A percentile compares a stretch with the other conserved stretches of the same genome.
These are phyloP conservation scores for Taphrina confusa DNA, from an alignment of 1,139 yeast species.

Conservation along the genomic window DNA sequence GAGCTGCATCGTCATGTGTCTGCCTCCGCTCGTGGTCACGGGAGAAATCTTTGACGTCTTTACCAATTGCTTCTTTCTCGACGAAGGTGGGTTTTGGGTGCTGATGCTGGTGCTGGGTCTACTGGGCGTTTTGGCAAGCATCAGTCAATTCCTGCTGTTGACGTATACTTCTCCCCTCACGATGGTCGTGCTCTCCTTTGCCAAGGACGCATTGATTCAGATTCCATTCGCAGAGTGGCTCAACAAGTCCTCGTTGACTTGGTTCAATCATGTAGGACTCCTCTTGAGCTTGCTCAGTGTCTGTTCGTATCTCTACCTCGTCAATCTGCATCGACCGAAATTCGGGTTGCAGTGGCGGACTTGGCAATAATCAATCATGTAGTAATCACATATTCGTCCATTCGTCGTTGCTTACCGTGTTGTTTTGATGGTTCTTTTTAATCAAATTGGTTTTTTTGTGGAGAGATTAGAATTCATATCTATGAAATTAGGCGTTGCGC, in stretches of 20 bases:
- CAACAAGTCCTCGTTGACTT: not conserved
- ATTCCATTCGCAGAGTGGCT: conserved; percentile 9
- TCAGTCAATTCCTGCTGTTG: conserved; percentile 18
- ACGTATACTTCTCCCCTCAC: conserved; percentile 26
- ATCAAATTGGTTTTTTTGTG: too few relatives aligned
- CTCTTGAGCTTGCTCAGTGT: conserved; percentile 3
- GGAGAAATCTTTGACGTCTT: conserved; percentile 26
- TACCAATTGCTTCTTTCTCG: conserved; percentile 25
- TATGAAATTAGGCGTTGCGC: too few relatives aligned
- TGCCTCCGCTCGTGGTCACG: conserved; percentile 14
- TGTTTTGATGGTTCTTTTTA: too few relatives aligned
- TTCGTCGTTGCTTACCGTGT: too few relatives aligned
- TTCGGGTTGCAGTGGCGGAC: conserved; percentile 16
- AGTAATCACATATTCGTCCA: not conserved
- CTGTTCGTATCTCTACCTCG: conserved; percentile 9
- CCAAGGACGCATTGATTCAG: conserved; percentile 25
- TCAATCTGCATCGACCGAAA: conserved; percentile 15
- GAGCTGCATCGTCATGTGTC: not conserved
- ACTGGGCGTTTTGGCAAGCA: conserved; percentile 16
- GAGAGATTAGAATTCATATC: too few relatives aligned
- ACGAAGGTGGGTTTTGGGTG: conserved; percentile 28
- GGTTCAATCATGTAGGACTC: conserved; percentile 4
- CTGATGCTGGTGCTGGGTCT: conserved; percentile 14
- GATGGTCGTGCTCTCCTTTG: conserved; percentile 12
- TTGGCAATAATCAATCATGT: not conserved